Conservation (phyloP, 2,329 filamentous ascomycete genomes). For the Beauveria scarabaeidicola region DNA sequence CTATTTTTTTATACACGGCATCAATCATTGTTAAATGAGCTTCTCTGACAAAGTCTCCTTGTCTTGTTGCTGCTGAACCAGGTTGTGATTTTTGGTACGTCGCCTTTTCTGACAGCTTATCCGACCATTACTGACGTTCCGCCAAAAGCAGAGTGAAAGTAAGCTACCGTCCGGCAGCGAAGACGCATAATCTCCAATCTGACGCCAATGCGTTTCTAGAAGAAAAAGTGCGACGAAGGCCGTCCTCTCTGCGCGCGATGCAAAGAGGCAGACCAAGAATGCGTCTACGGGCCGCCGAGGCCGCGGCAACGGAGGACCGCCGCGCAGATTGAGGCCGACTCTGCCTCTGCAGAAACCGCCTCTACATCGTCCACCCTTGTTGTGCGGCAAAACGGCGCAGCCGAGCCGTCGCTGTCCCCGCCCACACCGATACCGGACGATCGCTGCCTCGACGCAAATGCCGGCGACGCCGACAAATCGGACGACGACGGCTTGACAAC, state of each 20-base stretch:
- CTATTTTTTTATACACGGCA: neutral
- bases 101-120: neutral
- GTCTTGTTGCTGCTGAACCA: conserved; percentile 18
- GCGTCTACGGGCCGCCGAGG: conserved; percentile 40
- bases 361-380: conserved; percentile 14
- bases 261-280: conserved; percentile 38
- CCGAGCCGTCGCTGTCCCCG: too few species aligned
- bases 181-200: too few species aligned
- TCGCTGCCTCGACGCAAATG: neutral
- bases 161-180: conserved; percentile 12
- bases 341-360: neutral
- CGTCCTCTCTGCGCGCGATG: conserved; percentile 44
- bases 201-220: conserved; percentile 26
- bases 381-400: neutral
- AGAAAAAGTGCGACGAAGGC: conserved; percentile 50
- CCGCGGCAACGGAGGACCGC: conserved; percentile 27
- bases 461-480: too few species aligned
- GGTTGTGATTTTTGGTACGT: conserved; percentile 46
- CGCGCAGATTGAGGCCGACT: conserved; percentile 9
- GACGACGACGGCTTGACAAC: neutral
- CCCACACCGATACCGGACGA: neutral
- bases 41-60: neutral
- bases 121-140: conserved; percentile 12
- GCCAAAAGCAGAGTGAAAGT: conserved; percentile 45
- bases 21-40: too few species aligned